Conservation (phyloP, 2,329 filamentous ascomycete species). For the Coniochaeta ligniaria region DNA sequence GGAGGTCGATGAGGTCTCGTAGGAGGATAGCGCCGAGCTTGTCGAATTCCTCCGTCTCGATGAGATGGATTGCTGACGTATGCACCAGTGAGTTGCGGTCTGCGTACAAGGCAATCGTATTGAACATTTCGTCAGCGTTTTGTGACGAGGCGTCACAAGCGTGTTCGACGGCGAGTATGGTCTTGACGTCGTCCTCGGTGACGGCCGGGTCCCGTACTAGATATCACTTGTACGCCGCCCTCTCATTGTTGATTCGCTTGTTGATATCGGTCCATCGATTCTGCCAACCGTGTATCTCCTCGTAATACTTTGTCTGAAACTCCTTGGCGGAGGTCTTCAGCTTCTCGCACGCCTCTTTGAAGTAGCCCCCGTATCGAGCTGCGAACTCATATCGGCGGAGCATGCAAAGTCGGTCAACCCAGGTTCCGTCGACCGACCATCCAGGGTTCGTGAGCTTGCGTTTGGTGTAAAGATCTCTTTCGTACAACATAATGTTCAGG, state of each 20-base stretch:
- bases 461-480: background rate
- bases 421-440: background rate
- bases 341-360: background rate
- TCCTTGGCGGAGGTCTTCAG: background rate
- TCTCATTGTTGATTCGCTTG: background rate
- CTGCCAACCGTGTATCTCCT: background rate
- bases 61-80: background rate
- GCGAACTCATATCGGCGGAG: background rate
- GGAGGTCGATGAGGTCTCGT: background rate
- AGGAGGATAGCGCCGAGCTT: background rate
- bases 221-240: background rate
- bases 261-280: background rate
- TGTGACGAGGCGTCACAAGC: background rate
- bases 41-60: background rate
- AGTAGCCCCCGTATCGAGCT: background rate
- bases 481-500: background rate
- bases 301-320: background rate
- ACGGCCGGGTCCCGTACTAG: background rate
- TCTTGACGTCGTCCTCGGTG: background rate
- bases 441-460: background rate
- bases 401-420: background rate
- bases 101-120: background rate
- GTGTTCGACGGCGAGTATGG: background rate
- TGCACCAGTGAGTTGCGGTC: background rate
- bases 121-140: background rate